phyloP scores from a whole-genome alignment of 257 asterid species.

The Jaltomata sinuosa region DNA sequence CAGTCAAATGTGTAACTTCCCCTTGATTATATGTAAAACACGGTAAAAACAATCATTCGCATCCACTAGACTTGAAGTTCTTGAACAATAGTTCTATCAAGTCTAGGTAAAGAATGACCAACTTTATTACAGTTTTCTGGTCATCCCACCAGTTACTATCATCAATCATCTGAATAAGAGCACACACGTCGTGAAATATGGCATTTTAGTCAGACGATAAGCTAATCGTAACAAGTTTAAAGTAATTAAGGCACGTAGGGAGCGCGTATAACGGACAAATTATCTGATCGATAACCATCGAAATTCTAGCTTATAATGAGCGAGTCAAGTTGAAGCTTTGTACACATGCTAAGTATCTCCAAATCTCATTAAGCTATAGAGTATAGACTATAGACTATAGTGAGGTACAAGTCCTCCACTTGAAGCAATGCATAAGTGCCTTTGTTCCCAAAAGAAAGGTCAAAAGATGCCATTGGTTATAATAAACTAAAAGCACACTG shows the following conservation, averaged over 20 bases:
- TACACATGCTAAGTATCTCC: neutral
- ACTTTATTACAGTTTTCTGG: neutral
- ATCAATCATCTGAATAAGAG: neutral
- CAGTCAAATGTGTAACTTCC: too few relatives aligned
- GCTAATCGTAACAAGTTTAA: neutral
- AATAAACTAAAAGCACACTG: neutral
- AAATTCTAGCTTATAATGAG: neutral
- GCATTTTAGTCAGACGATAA: neutral
- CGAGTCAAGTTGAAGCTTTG: neutral
- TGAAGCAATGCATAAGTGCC: slow-evolving; percentile 57
- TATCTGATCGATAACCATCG: neutral
- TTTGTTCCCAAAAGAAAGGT: slow-evolving; percentile 14
- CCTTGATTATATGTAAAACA: too few relatives aligned
- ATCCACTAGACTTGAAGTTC: too few relatives aligned
- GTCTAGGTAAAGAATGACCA: too few relatives aligned
- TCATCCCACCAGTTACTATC: neutral
- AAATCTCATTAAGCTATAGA: neutral
- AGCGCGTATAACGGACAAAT: neutral
- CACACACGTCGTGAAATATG: neutral
- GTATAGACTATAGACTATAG: too few relatives aligned
- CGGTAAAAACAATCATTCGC: too few relatives aligned
- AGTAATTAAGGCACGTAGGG: neutral
- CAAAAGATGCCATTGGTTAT: neutral
- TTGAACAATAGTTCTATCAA: too few relatives aligned
- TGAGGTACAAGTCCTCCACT: slow-evolving; percentile 21